These are phyloP conservation scores for Acanthamoeba sp. DNA, from an alignment of 208 protist species.

Conservation along the genomic window DNA sequence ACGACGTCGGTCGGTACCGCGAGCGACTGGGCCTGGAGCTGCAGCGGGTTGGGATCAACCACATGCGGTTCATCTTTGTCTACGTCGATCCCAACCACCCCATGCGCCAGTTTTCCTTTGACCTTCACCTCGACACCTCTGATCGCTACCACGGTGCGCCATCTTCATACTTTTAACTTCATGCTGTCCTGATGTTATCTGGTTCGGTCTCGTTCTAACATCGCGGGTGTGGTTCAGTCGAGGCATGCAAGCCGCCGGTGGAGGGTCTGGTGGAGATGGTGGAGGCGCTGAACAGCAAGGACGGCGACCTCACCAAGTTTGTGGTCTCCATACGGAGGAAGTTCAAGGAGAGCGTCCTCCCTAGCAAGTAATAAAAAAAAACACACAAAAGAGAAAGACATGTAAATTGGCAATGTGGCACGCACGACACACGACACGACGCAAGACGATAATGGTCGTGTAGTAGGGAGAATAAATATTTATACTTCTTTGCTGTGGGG, in stretches of 20 bases:
- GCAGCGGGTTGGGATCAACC: slow-evolving; percentile 10
- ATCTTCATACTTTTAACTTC: neutral
- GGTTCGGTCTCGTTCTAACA: neutral
- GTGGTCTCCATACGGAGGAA: slow-evolving; percentile 8
- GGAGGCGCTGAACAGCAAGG: neutral
- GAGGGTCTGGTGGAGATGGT: neutral
- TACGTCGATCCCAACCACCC: slow-evolving; percentile 31
- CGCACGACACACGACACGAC: no score
- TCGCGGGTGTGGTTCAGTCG: neutral
- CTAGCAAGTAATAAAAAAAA: neutral
- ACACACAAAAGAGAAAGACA: no score
- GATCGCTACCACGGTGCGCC: slow-evolving; percentile 11
- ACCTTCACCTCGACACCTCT: slow-evolving; percentile 18
- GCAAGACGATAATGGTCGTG: no score
- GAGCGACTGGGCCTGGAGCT: slow-evolving; percentile 22
- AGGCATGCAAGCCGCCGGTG: neutral
- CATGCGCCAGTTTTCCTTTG: slow-evolving; percentile 17
- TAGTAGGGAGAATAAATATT: neutral
- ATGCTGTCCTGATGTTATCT: neutral
- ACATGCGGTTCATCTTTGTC: slow-evolving; percentile 32
- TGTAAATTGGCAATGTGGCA: no score
- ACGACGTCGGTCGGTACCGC: neutral
- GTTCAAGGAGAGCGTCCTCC: neutral
- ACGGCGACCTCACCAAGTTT: slow-evolving; percentile 5
- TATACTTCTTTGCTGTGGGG: neutral